Evolutionary conservation across 805 yeast genomes (phyloP), one percentile per base, ranked within the genome.

Genomic region (Ogataea glucozyma): DNA sequence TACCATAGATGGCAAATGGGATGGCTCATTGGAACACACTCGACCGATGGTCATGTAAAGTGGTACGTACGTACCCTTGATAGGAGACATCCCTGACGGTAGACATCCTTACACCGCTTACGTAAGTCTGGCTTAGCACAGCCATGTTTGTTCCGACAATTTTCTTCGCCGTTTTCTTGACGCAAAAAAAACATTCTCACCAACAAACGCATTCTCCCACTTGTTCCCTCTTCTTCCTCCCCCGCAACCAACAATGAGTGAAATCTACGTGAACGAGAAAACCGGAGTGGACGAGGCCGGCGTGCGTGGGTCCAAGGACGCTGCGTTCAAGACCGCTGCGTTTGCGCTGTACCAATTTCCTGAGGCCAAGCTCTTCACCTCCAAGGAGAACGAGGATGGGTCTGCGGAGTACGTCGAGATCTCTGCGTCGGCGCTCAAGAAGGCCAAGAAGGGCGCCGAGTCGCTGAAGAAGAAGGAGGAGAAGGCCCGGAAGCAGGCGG

Each of bases 381-480:
- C 72, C 67, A 83, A 82, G 57, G 76, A 76, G 53, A 70, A 69
- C 29, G 88, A 78, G 48, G 85, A 76, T 38, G 57, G 56, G n/a
- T 48, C 37, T n/a, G 72, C 69, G 51, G 81, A 67, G 22, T 91
- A 77, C 62, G 77, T 71, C 53, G 91, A 85, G 57, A 90, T 95
- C 61, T 73, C 89, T 13, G 88, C 96, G 4, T 82, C 95, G 40
- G 97, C 96, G 6, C 70, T 91, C 62, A 93, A 93, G 72, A 93
- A 91, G 70, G 97, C 98, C 56, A 88, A 87, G 67, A 93, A 93
- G 66, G 97, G 96, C 47, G 93, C 85, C 44, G 97, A 90, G 24
- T 91, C 95, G 4, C 71, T 93, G 51, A 88, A 79, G 69, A 91
- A 90, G 72, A 85, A 83, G 66, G 77, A 72, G 40, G 88, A 81